phyloP scores from a whole-genome alignment of 2,329 filamentous ascomycete species.

The Eutypa lata region DNA sequence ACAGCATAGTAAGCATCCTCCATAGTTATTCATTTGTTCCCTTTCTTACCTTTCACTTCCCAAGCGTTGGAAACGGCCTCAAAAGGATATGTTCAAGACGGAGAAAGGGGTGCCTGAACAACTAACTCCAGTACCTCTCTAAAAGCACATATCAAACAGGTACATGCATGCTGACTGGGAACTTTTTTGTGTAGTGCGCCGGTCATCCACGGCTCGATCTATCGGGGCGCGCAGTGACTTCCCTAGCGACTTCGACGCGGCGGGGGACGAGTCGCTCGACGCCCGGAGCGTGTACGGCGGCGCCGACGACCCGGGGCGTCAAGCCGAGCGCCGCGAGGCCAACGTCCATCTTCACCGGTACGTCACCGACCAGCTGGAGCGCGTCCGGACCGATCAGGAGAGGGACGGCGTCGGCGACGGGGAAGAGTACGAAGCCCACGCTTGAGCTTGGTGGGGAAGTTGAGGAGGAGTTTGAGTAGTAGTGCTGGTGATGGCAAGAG shows the following conservation, averaged over 20 bases:
- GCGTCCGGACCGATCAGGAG: constrained; percentile 59
- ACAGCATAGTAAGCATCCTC: too few relatives aligned
- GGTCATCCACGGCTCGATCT: constrained; percentile 78
- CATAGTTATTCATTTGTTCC: too few relatives aligned
- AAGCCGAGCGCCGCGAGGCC: constrained; percentile 49
- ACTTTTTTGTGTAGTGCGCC: too few relatives aligned
- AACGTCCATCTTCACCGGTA: constrained; percentile 76
- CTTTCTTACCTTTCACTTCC: too few relatives aligned
- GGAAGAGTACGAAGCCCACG: constrained; percentile 32
- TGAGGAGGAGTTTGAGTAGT: not conserved
- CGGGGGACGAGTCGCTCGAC: constrained; percentile 46
- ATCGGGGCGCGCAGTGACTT: constrained; percentile 84
- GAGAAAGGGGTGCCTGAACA: too few relatives aligned
- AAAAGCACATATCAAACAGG: too few relatives aligned
- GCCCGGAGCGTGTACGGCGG: constrained; percentile 39
- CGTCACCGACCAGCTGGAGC: constrained; percentile 74
- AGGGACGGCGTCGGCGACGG: constrained; percentile 18
- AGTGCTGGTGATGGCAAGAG: not conserved
- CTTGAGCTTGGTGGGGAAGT: constrained; percentile 3
- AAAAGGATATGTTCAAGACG: too few relatives aligned
- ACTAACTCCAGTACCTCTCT: too few relatives aligned
- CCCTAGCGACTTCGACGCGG: constrained; percentile 71
- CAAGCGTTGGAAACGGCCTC: too few relatives aligned
- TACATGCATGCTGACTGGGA: too few relatives aligned
- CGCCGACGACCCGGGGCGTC: constrained; percentile 53